These are phyloP conservation scores for Trichoderma hamatum DNA, from an alignment of 2,329 filamentous ascomycete genomes.

Conservation along the genomic window DNA sequence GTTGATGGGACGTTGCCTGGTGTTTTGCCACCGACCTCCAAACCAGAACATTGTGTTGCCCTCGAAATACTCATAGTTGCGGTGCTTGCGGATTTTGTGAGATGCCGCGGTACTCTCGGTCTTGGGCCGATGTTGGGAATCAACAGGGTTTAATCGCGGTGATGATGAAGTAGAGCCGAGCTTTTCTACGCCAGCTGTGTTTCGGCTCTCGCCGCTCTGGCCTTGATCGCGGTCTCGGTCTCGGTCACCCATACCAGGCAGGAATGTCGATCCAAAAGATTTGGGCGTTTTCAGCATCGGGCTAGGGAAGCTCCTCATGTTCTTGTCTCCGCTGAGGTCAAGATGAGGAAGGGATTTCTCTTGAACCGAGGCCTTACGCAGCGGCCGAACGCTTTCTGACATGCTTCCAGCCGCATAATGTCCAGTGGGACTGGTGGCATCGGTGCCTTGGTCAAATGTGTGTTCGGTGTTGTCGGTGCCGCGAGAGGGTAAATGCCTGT, in stretches of 20 bases:
- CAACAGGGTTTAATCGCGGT: slow-evolving; percentile 61
- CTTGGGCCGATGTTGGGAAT: slow-evolving; percentile 38
- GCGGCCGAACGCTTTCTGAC: slow-evolving; percentile 76
- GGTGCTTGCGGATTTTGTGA: slow-evolving; percentile 48
- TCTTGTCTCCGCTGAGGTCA: slow-evolving; percentile 63
- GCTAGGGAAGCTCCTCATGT: slow-evolving; percentile 57
- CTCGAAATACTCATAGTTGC: slow-evolving; percentile 89
- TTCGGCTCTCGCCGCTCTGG: slow-evolving; percentile 55
- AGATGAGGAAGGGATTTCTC: slow-evolving; percentile 43
- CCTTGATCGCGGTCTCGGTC: slow-evolving; percentile 42
- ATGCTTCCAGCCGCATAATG: slow-evolving; percentile 63
- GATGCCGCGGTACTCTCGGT: slow-evolving; percentile 37
- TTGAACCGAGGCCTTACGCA: slow-evolving; percentile 55
- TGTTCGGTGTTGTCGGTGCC: slow-evolving; percentile 81
- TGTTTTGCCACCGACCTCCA: slow-evolving; percentile 85
- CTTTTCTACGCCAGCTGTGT: slow-evolving; percentile 73
- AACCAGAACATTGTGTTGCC: slow-evolving; percentile 92
- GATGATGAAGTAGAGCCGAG: slow-evolving; percentile 85
- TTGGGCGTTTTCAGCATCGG: slow-evolving; percentile 69
- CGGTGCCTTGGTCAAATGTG: slow-evolving; percentile 69
- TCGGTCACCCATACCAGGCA: slow-evolving; percentile 58
- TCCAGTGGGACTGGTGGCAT: slow-evolving; percentile 73
- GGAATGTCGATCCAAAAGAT: slow-evolving; percentile 77
- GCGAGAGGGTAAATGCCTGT: slow-evolving; percentile 68
- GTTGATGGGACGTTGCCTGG: slow-evolving; percentile 84